A percentile compares a stretch with the other conserved stretches of the same genome.
Conservation (phyloP, 2,329 filamentous ascomycete species). For the Neofusicoccum ribis region DNA sequence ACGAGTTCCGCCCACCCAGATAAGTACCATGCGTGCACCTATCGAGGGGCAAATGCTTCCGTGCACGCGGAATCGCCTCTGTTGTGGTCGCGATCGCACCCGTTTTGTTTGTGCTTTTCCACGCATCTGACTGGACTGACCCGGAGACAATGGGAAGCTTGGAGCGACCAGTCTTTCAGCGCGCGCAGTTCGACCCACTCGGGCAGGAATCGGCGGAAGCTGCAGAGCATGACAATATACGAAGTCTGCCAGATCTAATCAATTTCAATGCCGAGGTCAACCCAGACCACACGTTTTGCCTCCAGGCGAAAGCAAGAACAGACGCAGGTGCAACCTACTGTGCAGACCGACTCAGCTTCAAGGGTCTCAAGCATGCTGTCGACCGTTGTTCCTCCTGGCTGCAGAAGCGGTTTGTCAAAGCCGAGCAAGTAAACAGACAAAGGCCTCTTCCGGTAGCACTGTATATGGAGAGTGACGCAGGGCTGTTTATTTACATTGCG, state of each 20-base stretch:
- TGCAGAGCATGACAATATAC: background rate
- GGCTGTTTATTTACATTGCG: conserved; percentile 29
- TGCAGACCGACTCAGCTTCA: background rate
- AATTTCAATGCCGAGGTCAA: conserved; percentile 32
- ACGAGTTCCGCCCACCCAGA: no score
- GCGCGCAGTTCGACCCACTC: background rate
- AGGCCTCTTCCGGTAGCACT: conserved; percentile 27
- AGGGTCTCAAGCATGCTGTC: background rate
- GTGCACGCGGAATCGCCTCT: no score
- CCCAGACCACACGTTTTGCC: conserved; percentile 28
- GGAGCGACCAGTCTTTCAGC: background rate
- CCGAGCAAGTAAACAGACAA: background rate
- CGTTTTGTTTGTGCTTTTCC: no score
- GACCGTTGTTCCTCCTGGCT: background rate
- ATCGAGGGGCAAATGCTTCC: no score
- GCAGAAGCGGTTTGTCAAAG: background rate
- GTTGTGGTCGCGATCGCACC: no score
- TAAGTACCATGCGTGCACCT: no score
- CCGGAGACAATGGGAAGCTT: background rate
- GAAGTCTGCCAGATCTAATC: conserved; percentile 25
- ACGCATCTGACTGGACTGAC: no score
- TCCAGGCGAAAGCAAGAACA: conserved; percentile 25
- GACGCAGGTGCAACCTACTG: background rate
- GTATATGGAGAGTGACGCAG: conserved; percentile 33
- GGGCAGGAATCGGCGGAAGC: background rate